Conservation (phyloP, 495 filamentous ascomycete species). For the Penicillium herquei region DNA sequence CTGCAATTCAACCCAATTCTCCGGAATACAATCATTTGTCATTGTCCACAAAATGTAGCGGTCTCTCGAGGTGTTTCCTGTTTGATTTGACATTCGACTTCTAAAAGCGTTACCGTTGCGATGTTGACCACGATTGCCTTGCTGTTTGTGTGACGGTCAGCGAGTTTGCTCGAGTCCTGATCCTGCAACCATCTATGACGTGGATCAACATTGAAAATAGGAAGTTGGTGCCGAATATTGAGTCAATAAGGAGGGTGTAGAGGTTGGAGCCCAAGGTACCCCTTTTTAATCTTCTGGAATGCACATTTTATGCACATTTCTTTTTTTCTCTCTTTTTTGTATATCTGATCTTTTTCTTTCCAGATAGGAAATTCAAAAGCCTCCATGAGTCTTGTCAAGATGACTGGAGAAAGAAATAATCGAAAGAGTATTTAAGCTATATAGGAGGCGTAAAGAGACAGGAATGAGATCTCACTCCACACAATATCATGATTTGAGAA, state of each 20-base stretch:
- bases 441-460: too few relatives aligned
- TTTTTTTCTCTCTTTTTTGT: too few relatives aligned
- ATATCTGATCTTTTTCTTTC: too few relatives aligned
- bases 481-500: too few relatives aligned
- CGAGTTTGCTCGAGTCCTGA: conserved; percentile 11
- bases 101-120: conserved; percentile 21
- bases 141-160: conserved; percentile 16
- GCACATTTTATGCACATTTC: too few relatives aligned
- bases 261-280: neutral
- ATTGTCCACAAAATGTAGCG: neutral
- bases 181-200: neutral
- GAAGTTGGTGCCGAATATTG: too few relatives aligned
- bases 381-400: too few relatives aligned
- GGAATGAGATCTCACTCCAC: too few relatives aligned
- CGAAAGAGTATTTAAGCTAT: too few relatives aligned
- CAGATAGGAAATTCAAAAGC: too few relatives aligned
- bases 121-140: conserved; percentile 15
- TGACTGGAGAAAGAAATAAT: too few relatives aligned
- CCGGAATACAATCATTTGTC: neutral
- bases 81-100: neutral
- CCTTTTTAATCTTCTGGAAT: too few relatives aligned
- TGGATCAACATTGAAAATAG: neutral
- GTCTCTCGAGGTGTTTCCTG: neutral
- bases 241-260: neutral
- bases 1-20: neutral